These are phyloP conservation scores for Xylaria polymorpha DNA, from an alignment of 2,329 filamentous ascomycete species.

Conservation along the genomic window DNA sequence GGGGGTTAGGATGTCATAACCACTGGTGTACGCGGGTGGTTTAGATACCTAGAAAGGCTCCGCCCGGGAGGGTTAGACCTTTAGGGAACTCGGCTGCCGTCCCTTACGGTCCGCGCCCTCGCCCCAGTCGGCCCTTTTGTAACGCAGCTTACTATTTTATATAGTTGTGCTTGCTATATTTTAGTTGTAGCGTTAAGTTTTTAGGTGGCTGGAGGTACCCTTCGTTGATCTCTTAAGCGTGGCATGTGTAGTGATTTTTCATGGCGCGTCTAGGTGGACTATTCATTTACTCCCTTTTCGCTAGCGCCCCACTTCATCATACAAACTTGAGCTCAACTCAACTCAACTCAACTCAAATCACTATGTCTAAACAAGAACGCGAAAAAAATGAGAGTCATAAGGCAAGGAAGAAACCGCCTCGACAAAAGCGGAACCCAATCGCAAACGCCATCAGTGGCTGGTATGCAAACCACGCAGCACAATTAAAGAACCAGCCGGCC, in stretches of 20 bases:
- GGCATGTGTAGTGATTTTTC: too few species aligned
- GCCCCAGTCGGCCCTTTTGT: too few species aligned
- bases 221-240: background rate
- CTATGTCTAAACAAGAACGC: constrained; percentile 13
- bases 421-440: constrained; percentile 36
- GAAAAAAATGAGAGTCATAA: background rate
- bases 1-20: constrained; percentile 18
- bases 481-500: constrained; percentile 38
- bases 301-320: constrained; percentile 18
- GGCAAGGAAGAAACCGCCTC: constrained; percentile 21
- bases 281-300: background rate
- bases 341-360: constrained; percentile 10
- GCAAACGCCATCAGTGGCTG: constrained; percentile 35
- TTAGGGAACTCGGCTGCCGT: too few species aligned
- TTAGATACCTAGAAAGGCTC: too few species aligned
- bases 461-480: constrained; percentile 20
- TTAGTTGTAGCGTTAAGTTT: too few species aligned
- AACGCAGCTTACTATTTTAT: too few species aligned
- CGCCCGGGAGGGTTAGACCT: too few species aligned
- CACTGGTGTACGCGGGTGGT: too few species aligned
- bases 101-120: too few species aligned
- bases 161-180: too few species aligned
- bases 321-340: background rate
- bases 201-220: too few species aligned
- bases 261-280: too few species aligned